Evolutionary conservation across 2,329 filamentous ascomycete species (phyloP), one percentile per base, ranked within the genome.

Genomic region (Phyllosticta capitalensis): DNA sequence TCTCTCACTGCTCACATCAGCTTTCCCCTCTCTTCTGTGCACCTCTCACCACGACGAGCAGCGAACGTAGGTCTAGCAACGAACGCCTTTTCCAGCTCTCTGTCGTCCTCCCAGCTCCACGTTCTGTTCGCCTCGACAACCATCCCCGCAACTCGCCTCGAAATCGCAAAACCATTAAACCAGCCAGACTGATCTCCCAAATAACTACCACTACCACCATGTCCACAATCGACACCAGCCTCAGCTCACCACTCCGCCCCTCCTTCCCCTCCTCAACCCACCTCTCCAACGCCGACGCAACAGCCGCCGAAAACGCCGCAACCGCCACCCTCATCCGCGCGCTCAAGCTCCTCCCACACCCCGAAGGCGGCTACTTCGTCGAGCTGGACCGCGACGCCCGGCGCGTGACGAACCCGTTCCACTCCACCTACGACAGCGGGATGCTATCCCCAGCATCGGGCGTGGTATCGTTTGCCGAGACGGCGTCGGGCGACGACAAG

Each of bases 341-440:
- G 20, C 74, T 81, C 1, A 69, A 72, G 20, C 72, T 81, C 7
- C 57, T 66, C 3, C 74, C 77, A 7, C 75, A 80, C 54, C 69
- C 71, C 0, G 79, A 82, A 60, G 80, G 79, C 52, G 79, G 79
- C 19, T 80, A 74, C 65, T 81, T 71, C 63, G 56, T 73, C 56
- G 72, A 81, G 63, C 80, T 75, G 0, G 81, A 78, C 63, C 71
- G 72, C 50, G 79, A 81, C 66, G 3, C 65, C 0, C 60, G 63
- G 0, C 58, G 61, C 1, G 74, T 88, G 19, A 78, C 82, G 0
- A 84, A 83, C 26, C 81, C 82, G 0, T 84, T 83, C 65, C 61
- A 67, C 14, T 24, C 19, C 20, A 38, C 52, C 5, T 59, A 55
- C 52, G 57, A 55, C 57, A 58, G 56, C 58, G 56, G 52, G n/a